Base-by-base conservation (phyloP, 768 basidiomycete genomes). In the Suillus luteus region DNA sequence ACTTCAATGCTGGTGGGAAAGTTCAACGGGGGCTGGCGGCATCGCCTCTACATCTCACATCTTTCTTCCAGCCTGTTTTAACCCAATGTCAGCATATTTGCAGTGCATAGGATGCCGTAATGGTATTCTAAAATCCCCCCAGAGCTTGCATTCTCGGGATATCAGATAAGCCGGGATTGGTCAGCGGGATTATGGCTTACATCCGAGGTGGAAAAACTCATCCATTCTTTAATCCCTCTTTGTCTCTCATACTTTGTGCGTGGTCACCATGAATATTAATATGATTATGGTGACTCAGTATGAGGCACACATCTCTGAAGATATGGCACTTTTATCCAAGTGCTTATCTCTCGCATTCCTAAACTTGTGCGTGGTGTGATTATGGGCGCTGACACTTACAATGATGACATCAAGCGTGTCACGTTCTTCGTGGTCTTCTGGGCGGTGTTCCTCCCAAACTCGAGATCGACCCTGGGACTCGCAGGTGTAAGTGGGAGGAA, bases 401-500 rank as follows among this genome's bases (percentile, higher is more conserved):
- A 88, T 60, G 92, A 89, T 3, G 87, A 92, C 68, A 78, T 31
- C 89, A 91, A 70, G 85, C 84, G 10, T 89, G 89, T 46, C 4
- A 31, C 31, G 31, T 31, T 31, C 75, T 91, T 64, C 81, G 86
- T 64, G 91, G 88, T 2, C 74, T 88, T 55, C 77, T 91, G 62
- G 79, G 77, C n/a, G 77, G 76, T 9, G 66, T 70, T 58, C 82
- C 80, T 7, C 79, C 79, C 19, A 40, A 40, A 7, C 80, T 81
- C 3, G 86, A 86, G 64, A 86, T 91, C 60, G 88, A 91, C 66
- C 82, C 83, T 67, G 85, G 80, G 61, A 86, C 87, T 62, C 81
- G 88, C 64, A 93, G 93, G 73, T 78, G 92, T 66, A 92, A 92
- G 73, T 91, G 89, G 89, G 83, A 86, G 5, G 88, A 62, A 12